These are phyloP conservation scores for Paramyrothecium sp. DNA, from an alignment of 2,329 filamentous ascomycete species.

Conservation along the genomic window DNA sequence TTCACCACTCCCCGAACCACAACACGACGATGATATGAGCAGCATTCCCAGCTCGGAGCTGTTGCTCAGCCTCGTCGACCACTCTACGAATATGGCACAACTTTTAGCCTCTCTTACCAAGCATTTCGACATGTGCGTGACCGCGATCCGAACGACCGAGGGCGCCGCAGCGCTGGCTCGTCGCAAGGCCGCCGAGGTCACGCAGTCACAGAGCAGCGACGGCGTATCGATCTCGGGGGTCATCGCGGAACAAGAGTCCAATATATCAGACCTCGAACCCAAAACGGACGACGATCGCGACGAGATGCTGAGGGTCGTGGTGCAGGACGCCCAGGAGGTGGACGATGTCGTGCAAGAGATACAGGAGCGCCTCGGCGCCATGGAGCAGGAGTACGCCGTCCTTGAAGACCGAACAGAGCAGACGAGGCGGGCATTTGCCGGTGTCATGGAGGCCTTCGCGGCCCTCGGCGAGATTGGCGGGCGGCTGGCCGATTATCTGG, in stretches of 20 bases:
- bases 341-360: constrained; percentile 70
- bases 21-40: constrained; percentile 28
- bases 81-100: constrained; percentile 80
- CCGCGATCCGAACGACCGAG: constrained; percentile 86
- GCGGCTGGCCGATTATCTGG: constrained; percentile 63
- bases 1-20: constrained; percentile 28
- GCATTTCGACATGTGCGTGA: constrained; percentile 93
- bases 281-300: constrained; percentile 73
- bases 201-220: constrained; percentile 42
- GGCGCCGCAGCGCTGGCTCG: constrained; percentile 69
- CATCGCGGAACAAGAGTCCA: constrained; percentile 56
- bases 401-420: constrained; percentile 63
- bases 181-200: constrained; percentile 65
- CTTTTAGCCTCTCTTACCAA: constrained; percentile 76
- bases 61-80: constrained; percentile 63
- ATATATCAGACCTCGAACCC: constrained; percentile 58
- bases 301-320: constrained; percentile 81
- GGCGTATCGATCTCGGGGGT: constrained; percentile 65
- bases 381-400: constrained; percentile 68
- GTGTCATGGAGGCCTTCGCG: constrained; percentile 61
- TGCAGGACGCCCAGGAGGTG: constrained; percentile 66
- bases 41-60: constrained; percentile 46
- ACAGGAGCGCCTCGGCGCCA: constrained; percentile 69
- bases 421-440: constrained; percentile 45
- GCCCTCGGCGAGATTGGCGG: constrained; percentile 67